Evolutionary conservation across 148 eudicot genomes (phyloP).

Genomic region (Camellia granthamiana): DNA sequence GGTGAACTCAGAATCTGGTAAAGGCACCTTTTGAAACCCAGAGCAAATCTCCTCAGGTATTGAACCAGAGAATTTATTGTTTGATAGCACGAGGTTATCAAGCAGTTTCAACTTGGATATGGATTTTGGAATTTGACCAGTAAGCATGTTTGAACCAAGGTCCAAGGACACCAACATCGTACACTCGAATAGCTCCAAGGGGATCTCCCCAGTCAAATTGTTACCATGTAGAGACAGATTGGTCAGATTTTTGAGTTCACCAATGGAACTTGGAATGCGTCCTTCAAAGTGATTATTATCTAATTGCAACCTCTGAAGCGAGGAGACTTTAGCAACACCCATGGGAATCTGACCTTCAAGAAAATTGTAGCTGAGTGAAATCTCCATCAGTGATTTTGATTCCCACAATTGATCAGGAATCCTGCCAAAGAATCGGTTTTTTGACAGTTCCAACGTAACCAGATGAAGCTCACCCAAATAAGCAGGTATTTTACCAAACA

Average conservation of each 20-base stretch:
- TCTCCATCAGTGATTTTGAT: constrained; percentile 67
- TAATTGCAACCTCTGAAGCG: constrained; percentile 66
- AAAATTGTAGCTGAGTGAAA: constrained; percentile 54
- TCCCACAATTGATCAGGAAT: constrained; percentile 73
- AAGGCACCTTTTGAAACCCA: constrained; percentile 66
- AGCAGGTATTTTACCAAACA: constrained; percentile 71
- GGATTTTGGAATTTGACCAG: constrained; percentile 62
- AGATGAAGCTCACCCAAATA: constrained; percentile 74
- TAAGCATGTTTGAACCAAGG: constrained; percentile 63
- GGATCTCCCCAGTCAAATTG: constrained; percentile 63
- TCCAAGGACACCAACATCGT: constrained; percentile 68
- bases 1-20: constrained; percentile 78
- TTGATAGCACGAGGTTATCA: constrained; percentile 76
- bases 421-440: constrained; percentile 60
- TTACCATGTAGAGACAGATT: constrained; percentile 82
- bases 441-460: constrained; percentile 58
- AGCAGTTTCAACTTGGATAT: constrained; percentile 56
- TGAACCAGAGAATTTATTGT: constrained; percentile 62
- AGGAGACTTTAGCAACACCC: constrained; percentile 37
- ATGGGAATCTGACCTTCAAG: constrained; percentile 59
- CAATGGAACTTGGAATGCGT: constrained; percentile 62
- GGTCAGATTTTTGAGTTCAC: constrained; percentile 68
- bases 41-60: constrained; percentile 87
- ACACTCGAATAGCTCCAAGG: constrained; percentile 67
- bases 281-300: constrained; percentile 72